Base-by-base conservation (phyloP, 1,284 basidiomycete genomes). In the Moesziomyces antarcticus region DNA sequence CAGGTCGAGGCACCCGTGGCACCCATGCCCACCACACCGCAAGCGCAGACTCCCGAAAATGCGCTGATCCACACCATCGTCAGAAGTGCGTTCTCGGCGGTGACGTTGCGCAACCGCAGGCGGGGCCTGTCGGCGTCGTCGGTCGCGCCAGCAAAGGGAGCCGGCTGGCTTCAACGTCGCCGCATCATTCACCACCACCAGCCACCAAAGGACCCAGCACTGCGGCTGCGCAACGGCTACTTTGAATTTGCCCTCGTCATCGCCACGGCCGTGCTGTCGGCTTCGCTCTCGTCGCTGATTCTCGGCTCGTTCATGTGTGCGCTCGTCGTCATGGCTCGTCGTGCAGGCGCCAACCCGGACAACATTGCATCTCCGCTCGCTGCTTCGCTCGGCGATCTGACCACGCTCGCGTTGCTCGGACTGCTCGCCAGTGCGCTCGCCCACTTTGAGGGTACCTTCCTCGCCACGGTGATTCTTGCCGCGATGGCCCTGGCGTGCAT, bases 331-430 rank as follows among this genome's bases (percentile, higher is more conserved):
- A 68, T 92, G 3, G 94, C 93, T 82, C 87, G 93, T 49, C 88
- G 87, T 77, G 89, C 88, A 56, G 89, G 90, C 3, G 88, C 91
- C 43, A 92, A 99, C 84, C 96, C 95, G 56, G 94, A 97, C 82
- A 98, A 98, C 83, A 96, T 98, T 72, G 93, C 94, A 3, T 93
- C 95, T 0, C 94, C 96, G 0, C 87, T 98, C 6, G 96, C 96
- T 0, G 90, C 93, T 3, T 95, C 93, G 72, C 88, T 98, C 0
- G 95, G 96, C 10, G 96, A 98, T 81, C 87, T 99, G 30, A 88
- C 97, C 55, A 97, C 96, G 0, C 89, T 86, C n/a, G 82, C 82
- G 8, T 71, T 86, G 37, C 74, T 86, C 8, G 85, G 83, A 9
- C 62, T 85, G 9, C 63, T 85, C 45, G 77, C 78, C 1, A 80